phyloP scores from a whole-genome alignment of 768 basidiomycete species.

The Boletus bicolor region DNA sequence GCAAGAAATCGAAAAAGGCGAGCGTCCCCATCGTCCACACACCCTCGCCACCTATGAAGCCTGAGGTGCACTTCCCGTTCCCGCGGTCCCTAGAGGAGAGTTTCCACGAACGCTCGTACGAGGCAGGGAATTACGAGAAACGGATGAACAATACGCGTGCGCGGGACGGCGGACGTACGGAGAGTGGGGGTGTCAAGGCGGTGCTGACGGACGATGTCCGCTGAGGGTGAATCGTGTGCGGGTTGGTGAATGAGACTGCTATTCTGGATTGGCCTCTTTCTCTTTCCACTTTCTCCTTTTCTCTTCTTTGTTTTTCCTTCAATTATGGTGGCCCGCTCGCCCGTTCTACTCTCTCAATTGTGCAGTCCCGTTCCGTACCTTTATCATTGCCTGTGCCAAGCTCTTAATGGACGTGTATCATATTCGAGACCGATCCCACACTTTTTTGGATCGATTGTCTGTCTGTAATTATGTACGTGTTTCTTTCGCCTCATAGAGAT shows the following conservation, averaged over 20 bases:
- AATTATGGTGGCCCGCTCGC: slow-evolving; percentile 9
- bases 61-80: slow-evolving; percentile 56
- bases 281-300: neutral
- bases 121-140: slow-evolving; percentile 33
- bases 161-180: slow-evolving; percentile 77
- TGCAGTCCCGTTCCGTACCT: slow-evolving; percentile 9
- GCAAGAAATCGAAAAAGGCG: slow-evolving; percentile 37
- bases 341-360: slow-evolving; percentile 6
- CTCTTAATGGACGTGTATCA: slow-evolving; percentile 24
- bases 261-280: slow-evolving; percentile 6
- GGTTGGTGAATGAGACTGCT: slow-evolving; percentile 11
- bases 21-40: slow-evolving; percentile 40
- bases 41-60: slow-evolving; percentile 29
- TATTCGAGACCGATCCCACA: slow-evolving; percentile 1
- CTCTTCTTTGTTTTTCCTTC: slow-evolving; percentile 3
- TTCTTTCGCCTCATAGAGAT: slow-evolving; percentile 20
- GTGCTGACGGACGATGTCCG: slow-evolving; percentile 47
- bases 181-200: slow-evolving; percentile 83
- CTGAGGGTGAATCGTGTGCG: slow-evolving; percentile 10
- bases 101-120: slow-evolving; percentile 26
- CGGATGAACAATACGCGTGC: slow-evolving; percentile 75
- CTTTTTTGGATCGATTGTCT: slow-evolving; percentile 16
- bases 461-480: slow-evolving; percentile 24
- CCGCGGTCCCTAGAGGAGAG: slow-evolving; percentile 49
- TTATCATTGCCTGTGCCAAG: slow-evolving; percentile 11